Evolutionary conservation across 2,329 filamentous ascomycete species (phyloP).

Genomic region (Leptosphaerulina australis): DNA sequence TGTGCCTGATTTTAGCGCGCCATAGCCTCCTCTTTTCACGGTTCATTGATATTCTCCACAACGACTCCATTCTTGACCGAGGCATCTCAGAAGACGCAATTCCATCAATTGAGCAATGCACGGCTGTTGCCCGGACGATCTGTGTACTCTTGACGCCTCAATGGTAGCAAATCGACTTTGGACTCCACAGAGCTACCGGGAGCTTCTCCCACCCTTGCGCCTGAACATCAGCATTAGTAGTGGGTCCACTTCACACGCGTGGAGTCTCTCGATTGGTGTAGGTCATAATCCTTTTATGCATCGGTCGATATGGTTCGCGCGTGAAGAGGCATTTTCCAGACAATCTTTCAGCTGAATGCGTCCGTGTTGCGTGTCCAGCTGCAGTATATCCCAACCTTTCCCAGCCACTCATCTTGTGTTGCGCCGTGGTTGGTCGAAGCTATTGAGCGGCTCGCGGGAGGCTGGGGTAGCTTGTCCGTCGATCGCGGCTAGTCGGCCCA

Average conservation of each 20-base stretch:
- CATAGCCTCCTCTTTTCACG: conserved; percentile 32
- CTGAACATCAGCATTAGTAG: conserved; percentile 10
- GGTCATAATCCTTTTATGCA: conserved; percentile 4
- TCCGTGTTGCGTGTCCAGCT: conserved; percentile 28
- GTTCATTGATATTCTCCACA: conserved; percentile 10
- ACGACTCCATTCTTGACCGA: conserved; percentile 28
- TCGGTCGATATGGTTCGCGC: conserved; percentile 31
- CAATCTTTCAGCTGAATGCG: conserved; percentile 36
- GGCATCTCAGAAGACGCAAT: conserved; percentile 30
- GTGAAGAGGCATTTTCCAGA: conserved; percentile 28
- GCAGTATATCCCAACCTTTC: conserved; percentile 12
- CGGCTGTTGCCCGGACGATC: conserved; percentile 38
- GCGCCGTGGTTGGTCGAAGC: conserved; percentile 9
- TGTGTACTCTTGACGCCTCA: conserved; percentile 16
- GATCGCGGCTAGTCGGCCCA: conserved; percentile 16
- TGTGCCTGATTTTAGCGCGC: conserved; percentile 32
- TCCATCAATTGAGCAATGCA: conserved; percentile 19
- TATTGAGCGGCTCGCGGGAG: conserved; percentile 1
- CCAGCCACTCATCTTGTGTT: conserved; percentile 36
- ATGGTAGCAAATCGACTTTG: conserved; percentile 19
- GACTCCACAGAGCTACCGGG: conserved; percentile 22
- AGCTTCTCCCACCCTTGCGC: conserved; percentile 21
- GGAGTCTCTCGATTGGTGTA: conserved; percentile 41
- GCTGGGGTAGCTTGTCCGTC: conserved; percentile 14
- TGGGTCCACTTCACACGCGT: conserved; percentile 32